Evolutionary conservation across 306 rosid species (phyloP), one percentile per base, ranked within the genome.

Genomic region (Acacia melanoxylon): DNA sequence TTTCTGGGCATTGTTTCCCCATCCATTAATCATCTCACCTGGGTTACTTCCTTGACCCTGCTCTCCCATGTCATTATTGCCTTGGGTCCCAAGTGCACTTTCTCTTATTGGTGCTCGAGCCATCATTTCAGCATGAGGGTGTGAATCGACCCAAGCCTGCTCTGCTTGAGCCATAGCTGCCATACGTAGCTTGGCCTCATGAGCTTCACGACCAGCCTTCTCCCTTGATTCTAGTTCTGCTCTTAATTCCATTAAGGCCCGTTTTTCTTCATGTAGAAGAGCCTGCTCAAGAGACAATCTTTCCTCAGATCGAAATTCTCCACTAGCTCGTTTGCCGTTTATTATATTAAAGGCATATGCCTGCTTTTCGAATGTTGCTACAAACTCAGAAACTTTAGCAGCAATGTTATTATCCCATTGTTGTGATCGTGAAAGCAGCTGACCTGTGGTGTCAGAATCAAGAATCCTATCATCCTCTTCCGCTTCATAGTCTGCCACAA

Each of bases 381-480:
- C 92, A 79, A 93, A 95, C 86, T 95, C 98, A 0, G 97, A 91
- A 74, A 95, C 93, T 84, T 95, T 95, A 79, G 96, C 94, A 75
- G 93, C 80, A 82, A 95, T 93, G 83, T 93, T 95, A 58, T 92
- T 94, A 84, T 95, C 99, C 99, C 99, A 95, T 83, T 95, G 99
- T 83, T 95, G 99, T 49, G 97, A 93, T 77, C 99, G 93, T 20
- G 99, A 95, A 51, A 90, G 96, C 89, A 95, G 81, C 83, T 89
- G 91, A 75, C 99, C 99, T 5, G 97, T 93, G 35, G 96, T 92
- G 85, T 95, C 98, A 78, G 98, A 93, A 89, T 95, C 97, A 0
- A 95, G 98, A 76, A 95, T 92, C 85, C 99, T 90, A 80, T 95
- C 98, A 80, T 95, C 99, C 88, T 95, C 99, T 87, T 95, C 98